Evolutionary conservation across 805 yeast species (phyloP), one percentile per base, ranked within the genome.

Genomic region (Ogataea allantospora): DNA sequence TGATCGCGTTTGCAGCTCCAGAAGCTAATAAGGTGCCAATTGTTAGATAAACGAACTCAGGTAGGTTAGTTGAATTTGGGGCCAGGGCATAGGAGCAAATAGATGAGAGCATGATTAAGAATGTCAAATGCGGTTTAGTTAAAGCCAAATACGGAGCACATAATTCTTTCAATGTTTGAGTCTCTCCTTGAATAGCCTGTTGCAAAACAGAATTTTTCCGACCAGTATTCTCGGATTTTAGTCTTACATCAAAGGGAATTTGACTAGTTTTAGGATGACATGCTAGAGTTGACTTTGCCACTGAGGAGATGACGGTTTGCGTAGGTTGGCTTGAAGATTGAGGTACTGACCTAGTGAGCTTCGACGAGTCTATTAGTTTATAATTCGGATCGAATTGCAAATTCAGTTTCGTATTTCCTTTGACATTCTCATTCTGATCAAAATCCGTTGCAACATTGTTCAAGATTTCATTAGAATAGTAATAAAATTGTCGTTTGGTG

Each of bases 1-100:
- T 93, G 32, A 93, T 88, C 3, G 98, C 95, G 63, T 93, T 93
- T 2, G 99, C 99, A 2, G 96, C 80, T 8, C 95, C 95, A 0
- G 96, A 88, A 47, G 93, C 77, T 22, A 93, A 64, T 1, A 91
- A 77, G 0, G 97, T 93, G 11, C 99, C 99, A 0, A 73, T 61
- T 0, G 96, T 86, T 21, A 93, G 67, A 48, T 79, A 78, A 21
- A 85, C 53, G 33, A 93, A 71, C 45, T 86, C 81, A 6, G 77
- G 66, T 3, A 91, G 60, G 1, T 93, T 77, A 0, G 88, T 87
- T 8, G 89, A 77, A 47, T 73, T 73, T 1, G 99, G 98, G 0
- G 96, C 86, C 20, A 93, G 66, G 0, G 97, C 97, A 58, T 91
- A 93, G 0, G 97, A 83, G 46, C 97, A 88, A 53, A 93, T 88